phyloP scores from a whole-genome alignment of 176 grass and related monocot genomes.

The Oryza brachyantha region DNA sequence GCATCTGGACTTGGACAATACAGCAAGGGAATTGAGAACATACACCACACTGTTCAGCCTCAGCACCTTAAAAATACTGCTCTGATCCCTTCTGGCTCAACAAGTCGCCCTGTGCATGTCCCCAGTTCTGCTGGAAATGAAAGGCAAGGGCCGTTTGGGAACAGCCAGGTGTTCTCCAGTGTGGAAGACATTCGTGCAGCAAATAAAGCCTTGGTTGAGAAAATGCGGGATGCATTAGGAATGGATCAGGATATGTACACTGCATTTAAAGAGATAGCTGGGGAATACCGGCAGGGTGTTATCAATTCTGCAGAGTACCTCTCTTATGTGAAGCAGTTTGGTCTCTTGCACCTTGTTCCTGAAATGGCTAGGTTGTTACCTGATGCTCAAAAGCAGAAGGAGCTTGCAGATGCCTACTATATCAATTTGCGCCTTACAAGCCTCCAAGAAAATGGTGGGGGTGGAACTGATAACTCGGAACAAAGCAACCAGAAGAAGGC shows the following conservation, averaged over 20 bases:
- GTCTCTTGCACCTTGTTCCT: conserved; percentile 57
- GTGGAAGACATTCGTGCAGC: conserved; percentile 39
- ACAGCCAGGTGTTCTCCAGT: conserved; percentile 1
- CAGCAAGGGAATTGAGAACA: conserved; percentile 31
- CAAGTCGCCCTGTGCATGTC: not conserved
- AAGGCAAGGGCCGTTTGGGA: not conserved
- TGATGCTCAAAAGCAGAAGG: conserved; percentile 54
- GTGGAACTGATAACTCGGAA: conserved; percentile 26
- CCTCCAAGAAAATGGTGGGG: conserved; percentile 41
- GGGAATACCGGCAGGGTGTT: conserved; percentile 52
- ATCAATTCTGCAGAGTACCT: conserved; percentile 59
- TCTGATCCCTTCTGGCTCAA: conserved; percentile 17
- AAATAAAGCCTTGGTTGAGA: conserved; percentile 58
- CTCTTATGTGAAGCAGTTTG: conserved; percentile 66
- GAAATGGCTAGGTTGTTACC: conserved; percentile 62
- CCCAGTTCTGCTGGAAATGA: conserved; percentile 37
- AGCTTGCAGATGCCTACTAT: conserved; percentile 58
- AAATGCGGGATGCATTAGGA: conserved; percentile 45
- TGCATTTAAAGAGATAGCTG: conserved; percentile 59
- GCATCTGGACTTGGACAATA: conserved; percentile 43
- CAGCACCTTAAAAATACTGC: conserved; percentile 18
- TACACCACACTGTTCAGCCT: conserved; percentile 36
- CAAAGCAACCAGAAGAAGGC: conserved; percentile 29
- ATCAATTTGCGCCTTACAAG: conserved; percentile 42
- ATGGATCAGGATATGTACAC: conserved; percentile 50